These are phyloP conservation scores for Fraxinus sp. DNA, from an alignment of 305 asterid species.

Conservation along the genomic window DNA sequence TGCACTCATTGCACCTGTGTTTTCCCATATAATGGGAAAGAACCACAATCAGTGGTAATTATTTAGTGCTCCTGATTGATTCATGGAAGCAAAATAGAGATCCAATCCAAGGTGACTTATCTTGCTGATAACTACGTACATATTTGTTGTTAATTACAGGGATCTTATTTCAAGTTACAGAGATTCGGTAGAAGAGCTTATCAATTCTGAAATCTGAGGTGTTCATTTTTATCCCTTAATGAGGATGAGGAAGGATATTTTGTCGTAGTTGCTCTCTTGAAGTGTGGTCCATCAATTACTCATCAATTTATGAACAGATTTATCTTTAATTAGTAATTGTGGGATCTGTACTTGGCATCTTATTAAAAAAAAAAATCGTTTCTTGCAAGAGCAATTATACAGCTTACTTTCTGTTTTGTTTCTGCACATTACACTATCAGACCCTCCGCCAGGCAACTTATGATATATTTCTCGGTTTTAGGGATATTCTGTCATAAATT, in stretches of 20 bases:
- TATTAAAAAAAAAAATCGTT: neutral
- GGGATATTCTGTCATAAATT: neutral
- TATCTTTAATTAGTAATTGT: neutral
- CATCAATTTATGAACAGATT: neutral
- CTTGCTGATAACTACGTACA: constrained; percentile 10
- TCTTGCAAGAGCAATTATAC: neutral
- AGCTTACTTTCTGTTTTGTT: neutral
- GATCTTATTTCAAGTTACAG: constrained; percentile 61
- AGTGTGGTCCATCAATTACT: neutral
- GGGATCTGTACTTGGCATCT: neutral
- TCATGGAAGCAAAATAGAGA: neutral
- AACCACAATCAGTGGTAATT: neutral
- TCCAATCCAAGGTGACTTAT: neutral
- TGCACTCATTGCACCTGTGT: neutral
- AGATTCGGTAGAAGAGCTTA: constrained; percentile 67
- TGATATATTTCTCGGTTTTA: neutral
- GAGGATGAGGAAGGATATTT: neutral
- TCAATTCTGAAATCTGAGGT: constrained; percentile 50
- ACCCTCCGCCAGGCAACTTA: neutral
- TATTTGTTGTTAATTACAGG: constrained; percentile 47
- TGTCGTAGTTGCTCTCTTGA: constrained; percentile 3
- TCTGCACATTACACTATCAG: neutral
- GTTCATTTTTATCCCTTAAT: neutral
- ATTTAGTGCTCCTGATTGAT: constrained; percentile 14
- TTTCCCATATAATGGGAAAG: neutral